These are phyloP conservation scores for Coemansia sp. DNA, from an alignment of 192 early-diverging fungal species.

Conservation along the genomic window DNA sequence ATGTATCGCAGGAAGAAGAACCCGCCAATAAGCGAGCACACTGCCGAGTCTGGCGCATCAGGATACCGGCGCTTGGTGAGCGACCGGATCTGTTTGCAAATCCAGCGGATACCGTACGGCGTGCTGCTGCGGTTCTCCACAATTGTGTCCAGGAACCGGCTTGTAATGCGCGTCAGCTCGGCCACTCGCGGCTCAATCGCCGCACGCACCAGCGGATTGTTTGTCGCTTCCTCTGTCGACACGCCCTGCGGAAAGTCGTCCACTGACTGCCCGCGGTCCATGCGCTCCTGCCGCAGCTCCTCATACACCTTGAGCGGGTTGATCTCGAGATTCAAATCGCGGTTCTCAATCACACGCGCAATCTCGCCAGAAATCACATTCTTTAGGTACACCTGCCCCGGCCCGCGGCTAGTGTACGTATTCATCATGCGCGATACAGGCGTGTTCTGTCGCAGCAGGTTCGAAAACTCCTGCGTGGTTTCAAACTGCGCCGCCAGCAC, in stretches of 20 bases:
- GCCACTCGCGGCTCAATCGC: conserved; percentile 79
- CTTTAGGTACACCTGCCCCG: conserved; percentile 91
- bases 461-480: conserved; percentile 83
- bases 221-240: conserved; percentile 76
- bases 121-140: conserved; percentile 78
- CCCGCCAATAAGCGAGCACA: conserved; percentile 94
- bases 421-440: conserved; percentile 99
- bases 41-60: conserved; percentile 80
- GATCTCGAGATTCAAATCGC: conserved; percentile 88
- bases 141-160: conserved; percentile 84
- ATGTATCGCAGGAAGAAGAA: conserved; percentile 97
- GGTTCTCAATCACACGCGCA: conserved; percentile 73
- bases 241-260: conserved; percentile 71
- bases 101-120: conserved; percentile 97
- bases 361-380: conserved; percentile 80
- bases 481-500: conserved; percentile 93
- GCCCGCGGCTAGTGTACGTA: conserved; percentile 90
- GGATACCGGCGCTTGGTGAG: conserved; percentile 93
- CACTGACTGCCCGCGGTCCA: conserved; percentile 27
- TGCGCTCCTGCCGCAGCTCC: conserved; percentile 44
- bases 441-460: conserved; percentile 89
- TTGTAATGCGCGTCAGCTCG: conserved; percentile 84
- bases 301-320: conserved; percentile 85
- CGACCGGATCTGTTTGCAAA: conserved; percentile 95
- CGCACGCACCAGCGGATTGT: conserved; percentile 78